Base-by-base conservation (phyloP, 192 early-diverging fungal species). In the Coemansia sp. region DNA sequence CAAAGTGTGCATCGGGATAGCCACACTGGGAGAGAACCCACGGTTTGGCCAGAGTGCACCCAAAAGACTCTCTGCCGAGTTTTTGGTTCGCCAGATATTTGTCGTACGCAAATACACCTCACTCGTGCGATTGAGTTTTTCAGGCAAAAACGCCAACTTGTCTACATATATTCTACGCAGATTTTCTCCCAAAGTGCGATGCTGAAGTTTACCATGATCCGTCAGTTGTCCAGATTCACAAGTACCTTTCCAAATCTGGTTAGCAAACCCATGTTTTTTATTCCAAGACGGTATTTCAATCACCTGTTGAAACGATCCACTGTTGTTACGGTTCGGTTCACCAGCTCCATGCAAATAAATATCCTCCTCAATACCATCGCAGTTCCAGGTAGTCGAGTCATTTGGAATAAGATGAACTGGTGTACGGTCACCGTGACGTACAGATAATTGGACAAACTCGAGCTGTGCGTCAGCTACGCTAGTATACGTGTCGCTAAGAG, bases 191-290 rank as follows among this genome's bases (percentile, higher is more conserved):
- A 80, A 46, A 1, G 33, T 20, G 20, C 44, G 51, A 42, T 84
- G 80, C 45, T 78, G 79, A 2, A 30, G 13, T 44, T 81, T 81
- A 0, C 85, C 85, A 15, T 29, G 50, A 46, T 85, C 80, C 1
- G 85, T 85, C 30, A 87, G 61, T 45, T 85, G 73, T 23, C 83
- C 85, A 20, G 49, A 29, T 10, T 79, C 76, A 42, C 83, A 81
- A 6, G 65, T 60, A n/a, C 78, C 72, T 3, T 38, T 26, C 70
- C 70, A 73, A 5, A 67, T 3, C 41, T 48, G 35, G 55, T 73
- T 67, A 11, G 54, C 30, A 27, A 46, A 73, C n/a, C 70, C 70
- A 35, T 62, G 57, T 24, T 55, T 67, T 33, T 38, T 15, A 51
- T 73, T 73, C 63, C 63, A 73, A 4, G 26, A 37, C n/a, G 70